phyloP scores from a whole-genome alignment of 768 basidiomycete genomes.

The Tremella fuciformis region DNA sequence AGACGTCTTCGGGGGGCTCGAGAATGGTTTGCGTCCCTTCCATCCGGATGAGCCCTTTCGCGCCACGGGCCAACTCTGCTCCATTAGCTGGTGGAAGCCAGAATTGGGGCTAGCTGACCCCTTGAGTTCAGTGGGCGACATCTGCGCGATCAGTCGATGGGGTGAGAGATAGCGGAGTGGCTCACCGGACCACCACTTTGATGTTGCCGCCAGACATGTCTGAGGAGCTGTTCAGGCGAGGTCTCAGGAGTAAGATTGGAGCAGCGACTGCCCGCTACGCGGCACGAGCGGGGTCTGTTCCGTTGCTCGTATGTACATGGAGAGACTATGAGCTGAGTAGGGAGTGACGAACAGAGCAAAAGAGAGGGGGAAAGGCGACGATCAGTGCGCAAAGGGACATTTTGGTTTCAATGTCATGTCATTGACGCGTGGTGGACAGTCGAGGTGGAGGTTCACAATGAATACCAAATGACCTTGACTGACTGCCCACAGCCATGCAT shows the following conservation, averaged over 20 bases:
- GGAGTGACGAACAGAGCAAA: too few relatives aligned
- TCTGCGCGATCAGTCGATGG: constrained; percentile 54
- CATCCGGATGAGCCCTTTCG: constrained; percentile 92
- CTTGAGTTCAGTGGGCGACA: constrained; percentile 94
- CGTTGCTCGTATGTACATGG: too few relatives aligned
- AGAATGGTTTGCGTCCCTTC: constrained; percentile 86
- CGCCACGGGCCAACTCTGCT: constrained; percentile 85
- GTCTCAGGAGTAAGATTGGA: not conserved
- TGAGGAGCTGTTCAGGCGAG: not conserved
- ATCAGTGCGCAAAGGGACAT: too few relatives aligned
- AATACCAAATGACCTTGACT: too few relatives aligned
- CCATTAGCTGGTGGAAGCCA: constrained; percentile 4
- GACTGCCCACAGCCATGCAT: too few relatives aligned
- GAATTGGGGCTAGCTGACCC: too few relatives aligned
- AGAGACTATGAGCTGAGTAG: too few relatives aligned
- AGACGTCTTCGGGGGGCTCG: constrained; percentile 76
- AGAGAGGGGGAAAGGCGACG: too few relatives aligned
- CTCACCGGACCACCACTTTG: constrained; percentile 54
- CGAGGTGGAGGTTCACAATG: too few relatives aligned
- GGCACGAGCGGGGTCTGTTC: not conserved
- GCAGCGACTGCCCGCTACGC: not conserved
- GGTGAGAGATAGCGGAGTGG: not conserved
- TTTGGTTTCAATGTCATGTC: too few relatives aligned
- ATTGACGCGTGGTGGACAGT: too few relatives aligned
- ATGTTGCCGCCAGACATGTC: constrained; percentile 50